A percentile compares a stretch with the other conserved stretches of the same genome.
phyloP scores from a whole-genome alignment of 495 filamentous ascomycete genomes.

The Evansstolkia leycettana region DNA sequence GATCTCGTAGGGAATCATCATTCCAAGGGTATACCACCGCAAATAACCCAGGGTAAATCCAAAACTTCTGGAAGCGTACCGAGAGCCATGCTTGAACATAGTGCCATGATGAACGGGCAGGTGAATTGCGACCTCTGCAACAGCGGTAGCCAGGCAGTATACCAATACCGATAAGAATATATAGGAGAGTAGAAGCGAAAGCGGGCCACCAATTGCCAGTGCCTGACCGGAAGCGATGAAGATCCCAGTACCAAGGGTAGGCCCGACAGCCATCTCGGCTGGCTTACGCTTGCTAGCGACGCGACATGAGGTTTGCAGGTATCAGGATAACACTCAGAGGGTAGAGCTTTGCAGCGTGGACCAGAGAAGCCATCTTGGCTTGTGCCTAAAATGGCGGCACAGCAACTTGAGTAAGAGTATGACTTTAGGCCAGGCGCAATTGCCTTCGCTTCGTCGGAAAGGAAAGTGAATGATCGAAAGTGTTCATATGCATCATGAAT shows the following conservation, averaged over 20 bases:
- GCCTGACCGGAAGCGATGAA: slow-evolving; percentile 29
- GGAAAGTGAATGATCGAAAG: too few species aligned
- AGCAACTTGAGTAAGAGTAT: too few species aligned
- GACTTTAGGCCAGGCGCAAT: too few species aligned
- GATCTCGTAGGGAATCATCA: slow-evolving; percentile 62
- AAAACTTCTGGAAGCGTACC: slow-evolving; percentile 36
- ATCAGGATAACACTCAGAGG: too few species aligned
- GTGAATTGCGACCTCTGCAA: slow-evolving; percentile 54
- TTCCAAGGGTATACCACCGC: slow-evolving; percentile 48
- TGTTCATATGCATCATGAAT: too few species aligned
- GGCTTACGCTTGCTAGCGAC: too few species aligned
- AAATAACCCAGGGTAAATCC: slow-evolving; percentile 47
- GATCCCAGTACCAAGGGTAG: slow-evolving; percentile 29
- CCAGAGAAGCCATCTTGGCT: too few species aligned
- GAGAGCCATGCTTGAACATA: slow-evolving; percentile 40
- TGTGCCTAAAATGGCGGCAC: too few species aligned
- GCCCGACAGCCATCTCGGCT: slow-evolving; percentile 18
- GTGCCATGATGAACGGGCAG: slow-evolving; percentile 43
- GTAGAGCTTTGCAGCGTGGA: too few species aligned
- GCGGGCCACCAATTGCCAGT: slow-evolving; percentile 28
- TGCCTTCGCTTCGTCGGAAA: too few species aligned
- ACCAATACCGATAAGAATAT: slow-evolving; percentile 40
- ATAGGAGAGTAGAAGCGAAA: slow-evolving; percentile 26
- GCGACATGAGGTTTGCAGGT: too few species aligned
- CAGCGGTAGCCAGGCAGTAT: slow-evolving; percentile 46